Base-by-base conservation (phyloP, 2,329 filamentous ascomycete species). In the Fusarium sarcochroum region DNA sequence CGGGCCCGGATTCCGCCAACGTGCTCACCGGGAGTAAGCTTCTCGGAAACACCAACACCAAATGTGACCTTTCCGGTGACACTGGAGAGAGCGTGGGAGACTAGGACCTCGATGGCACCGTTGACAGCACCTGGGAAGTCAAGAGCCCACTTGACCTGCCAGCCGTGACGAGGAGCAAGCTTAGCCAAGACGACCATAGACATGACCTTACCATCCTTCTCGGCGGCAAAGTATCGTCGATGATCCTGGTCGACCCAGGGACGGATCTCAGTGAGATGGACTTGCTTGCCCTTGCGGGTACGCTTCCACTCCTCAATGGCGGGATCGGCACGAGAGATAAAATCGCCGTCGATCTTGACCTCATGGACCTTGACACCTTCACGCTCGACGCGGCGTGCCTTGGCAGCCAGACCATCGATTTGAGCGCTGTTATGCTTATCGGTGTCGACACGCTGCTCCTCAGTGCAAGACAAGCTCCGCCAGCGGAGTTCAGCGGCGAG, bases 71-170 rank as follows among this genome's bases (percentile, higher is more conserved):
- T 79, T 35, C 84, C 83, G 1, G 82, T 81, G 50, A 88, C 78
- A 40, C 76, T 75, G 8, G 79, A 75, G 63, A 97, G 85, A 1
- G 91, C 88, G 75, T 91, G 87, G 37, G 91, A 89, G 72, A 97
- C 91, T 40, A 96, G 87, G 40, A 91, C 87, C 81, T 98, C 94
- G 67, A 97, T 97, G 34, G 92, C 91, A 46, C 94, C 94, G 44
- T 89, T 93, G n/a, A 94, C 92, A 1, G 94, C 88, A 25, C 88
- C 89, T 0, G 94, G 94, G 85, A 98, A 97, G 80, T 98, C 93
- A 55, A 98, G 89, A n/a, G 92, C 92, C 84, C 96, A 97, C 83
- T 98, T 98, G 77, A 97, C 91, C 82, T 98, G 94, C 89, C 93
- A 97, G 55, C 94, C 94, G 77, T 97, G 89, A 35, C 88, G 84